Evolutionary conservation across 2,329 filamentous ascomycete species (phyloP).

Genomic region (Lojkania enalia): DNA sequence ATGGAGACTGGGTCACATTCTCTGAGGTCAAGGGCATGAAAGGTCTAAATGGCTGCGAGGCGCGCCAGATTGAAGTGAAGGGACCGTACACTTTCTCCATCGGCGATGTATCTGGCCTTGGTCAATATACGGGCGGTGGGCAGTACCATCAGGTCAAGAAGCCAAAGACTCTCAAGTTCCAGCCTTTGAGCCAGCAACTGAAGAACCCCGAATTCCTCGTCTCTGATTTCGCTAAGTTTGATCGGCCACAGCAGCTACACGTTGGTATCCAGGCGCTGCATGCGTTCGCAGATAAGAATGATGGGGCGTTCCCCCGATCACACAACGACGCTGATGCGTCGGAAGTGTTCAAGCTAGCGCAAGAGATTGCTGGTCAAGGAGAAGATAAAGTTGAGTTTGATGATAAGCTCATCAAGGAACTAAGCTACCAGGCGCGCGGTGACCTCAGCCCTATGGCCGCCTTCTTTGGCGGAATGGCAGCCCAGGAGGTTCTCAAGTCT

Average conservation of each 20-base stretch:
- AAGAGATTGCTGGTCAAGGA: constrained; percentile 66
- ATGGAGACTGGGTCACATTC: constrained; percentile 96
- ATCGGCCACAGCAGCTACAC: constrained; percentile 89
- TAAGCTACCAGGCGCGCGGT: constrained; percentile 91
- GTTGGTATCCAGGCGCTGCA: constrained; percentile 91
- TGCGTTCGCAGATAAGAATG: constrained; percentile 74
- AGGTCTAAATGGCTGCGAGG: constrained; percentile 76
- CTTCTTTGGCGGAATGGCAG: constrained; percentile 89
- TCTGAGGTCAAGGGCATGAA: constrained; percentile 93
- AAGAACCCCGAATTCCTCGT: constrained; percentile 88
- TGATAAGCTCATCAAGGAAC: constrained; percentile 88
- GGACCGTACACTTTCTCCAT: constrained; percentile 97
- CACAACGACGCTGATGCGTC: constrained; percentile 83
- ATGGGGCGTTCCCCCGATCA: constrained; percentile 73
- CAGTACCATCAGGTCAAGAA: constrained; percentile 97
- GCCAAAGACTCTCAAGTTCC: constrained; percentile 91
- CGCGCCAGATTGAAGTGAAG: constrained; percentile 90
- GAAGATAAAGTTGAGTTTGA: constrained; percentile 81
- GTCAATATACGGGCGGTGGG: constrained; percentile 84
- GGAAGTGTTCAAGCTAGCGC: constrained; percentile 74
- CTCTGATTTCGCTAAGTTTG: constrained; percentile 97
- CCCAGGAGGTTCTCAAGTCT: constrained; percentile 94
- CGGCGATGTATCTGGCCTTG: constrained; percentile 84
- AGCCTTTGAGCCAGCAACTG: constrained; percentile 74
- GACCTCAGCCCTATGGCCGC: constrained; percentile 92